Evolutionary conservation across 2,329 filamentous ascomycete species (phyloP).

Genomic region (Aspergillus transmontanensis): DNA sequence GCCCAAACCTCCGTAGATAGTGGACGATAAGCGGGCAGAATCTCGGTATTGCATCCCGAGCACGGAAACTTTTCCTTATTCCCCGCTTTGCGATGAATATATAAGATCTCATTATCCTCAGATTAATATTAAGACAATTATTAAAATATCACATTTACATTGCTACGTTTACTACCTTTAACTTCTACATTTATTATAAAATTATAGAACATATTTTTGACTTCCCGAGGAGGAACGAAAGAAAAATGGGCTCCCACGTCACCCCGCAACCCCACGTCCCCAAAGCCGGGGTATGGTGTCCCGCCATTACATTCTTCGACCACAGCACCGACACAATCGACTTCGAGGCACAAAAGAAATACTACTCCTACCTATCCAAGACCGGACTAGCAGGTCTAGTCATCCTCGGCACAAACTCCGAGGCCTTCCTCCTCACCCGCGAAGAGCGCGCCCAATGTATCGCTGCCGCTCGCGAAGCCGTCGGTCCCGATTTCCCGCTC

Average conservation of each 20-base stretch:
- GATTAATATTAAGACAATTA: background rate
- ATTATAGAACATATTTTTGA: background rate
- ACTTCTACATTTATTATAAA: background rate
- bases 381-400: slow-evolving; percentile 57
- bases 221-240: background rate
- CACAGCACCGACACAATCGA: slow-evolving; percentile 53
- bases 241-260: slow-evolving; percentile 20
- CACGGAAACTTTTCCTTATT: slow-evolving; percentile 18
- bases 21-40: slow-evolving; percentile 4
- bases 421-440: slow-evolving; percentile 61
- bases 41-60: slow-evolving; percentile 14
- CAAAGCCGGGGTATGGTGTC: slow-evolving; percentile 51
- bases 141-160: background rate
- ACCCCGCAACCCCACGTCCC: slow-evolving; percentile 24
- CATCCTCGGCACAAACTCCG: slow-evolving; percentile 59
- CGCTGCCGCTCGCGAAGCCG: slow-evolving; percentile 56
- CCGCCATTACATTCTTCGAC: slow-evolving; percentile 59
- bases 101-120: background rate
- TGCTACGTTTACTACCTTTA: background rate
- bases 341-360: slow-evolving; percentile 51
- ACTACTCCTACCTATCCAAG: slow-evolving; percentile 55
- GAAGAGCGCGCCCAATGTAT: slow-evolving; percentile 62
- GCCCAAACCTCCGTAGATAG: slow-evolving; percentile 1
- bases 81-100: slow-evolving; percentile 8
- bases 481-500: slow-evolving; percentile 57